Percentiles rank a stretch among this genome's conserved stretches.
Evolutionary conservation across 1,139 yeast species (phyloP).

Genomic region (Sugiyamaella novakii): DNA sequence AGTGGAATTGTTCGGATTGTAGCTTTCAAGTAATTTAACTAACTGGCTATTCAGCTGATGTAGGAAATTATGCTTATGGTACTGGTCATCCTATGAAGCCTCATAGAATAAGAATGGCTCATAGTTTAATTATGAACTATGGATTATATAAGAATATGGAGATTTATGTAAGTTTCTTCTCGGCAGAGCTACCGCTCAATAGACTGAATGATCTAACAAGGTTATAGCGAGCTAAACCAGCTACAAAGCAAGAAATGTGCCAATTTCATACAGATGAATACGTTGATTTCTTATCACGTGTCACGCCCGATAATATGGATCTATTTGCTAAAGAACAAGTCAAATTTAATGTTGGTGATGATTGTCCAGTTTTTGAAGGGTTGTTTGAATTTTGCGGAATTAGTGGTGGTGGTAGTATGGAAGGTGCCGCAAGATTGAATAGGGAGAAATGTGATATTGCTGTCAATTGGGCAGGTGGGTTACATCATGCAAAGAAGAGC

Average conservation of each 20-base stretch:
- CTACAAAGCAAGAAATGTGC: constrained; percentile 97
- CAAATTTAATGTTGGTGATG: constrained; percentile 95
- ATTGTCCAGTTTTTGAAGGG: constrained; percentile 96
- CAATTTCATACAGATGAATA: constrained; percentile 98
- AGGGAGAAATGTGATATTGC: constrained; percentile 95
- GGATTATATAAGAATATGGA: constrained; percentile 97
- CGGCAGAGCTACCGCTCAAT: background rate
- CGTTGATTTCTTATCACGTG: constrained; percentile 88
- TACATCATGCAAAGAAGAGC: constrained; percentile 94
- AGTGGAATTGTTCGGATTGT: too few relatives aligned
- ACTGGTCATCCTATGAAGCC: constrained; percentile 99
- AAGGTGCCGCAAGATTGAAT: constrained; percentile 91
- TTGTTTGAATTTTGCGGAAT: constrained; percentile 92
- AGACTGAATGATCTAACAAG: background rate
- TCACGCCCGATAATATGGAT: constrained; percentile 92
- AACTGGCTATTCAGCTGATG: constrained; percentile 62
- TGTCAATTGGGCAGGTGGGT: constrained; percentile 94
- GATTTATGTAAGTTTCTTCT: constrained; percentile 55
- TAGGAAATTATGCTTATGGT: constrained; percentile 96
- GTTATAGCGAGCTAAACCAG: constrained; percentile 79
- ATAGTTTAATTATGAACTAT: constrained; percentile 93
- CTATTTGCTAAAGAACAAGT: constrained; percentile 89
- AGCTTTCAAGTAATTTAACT: too few relatives aligned
- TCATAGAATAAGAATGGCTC: constrained; percentile 98
- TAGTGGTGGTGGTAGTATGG: constrained; percentile 96